Evolutionary conservation across 768 basidiomycete species (phyloP), one percentile per base, ranked within the genome.

Genomic region (Russula sp.): DNA sequence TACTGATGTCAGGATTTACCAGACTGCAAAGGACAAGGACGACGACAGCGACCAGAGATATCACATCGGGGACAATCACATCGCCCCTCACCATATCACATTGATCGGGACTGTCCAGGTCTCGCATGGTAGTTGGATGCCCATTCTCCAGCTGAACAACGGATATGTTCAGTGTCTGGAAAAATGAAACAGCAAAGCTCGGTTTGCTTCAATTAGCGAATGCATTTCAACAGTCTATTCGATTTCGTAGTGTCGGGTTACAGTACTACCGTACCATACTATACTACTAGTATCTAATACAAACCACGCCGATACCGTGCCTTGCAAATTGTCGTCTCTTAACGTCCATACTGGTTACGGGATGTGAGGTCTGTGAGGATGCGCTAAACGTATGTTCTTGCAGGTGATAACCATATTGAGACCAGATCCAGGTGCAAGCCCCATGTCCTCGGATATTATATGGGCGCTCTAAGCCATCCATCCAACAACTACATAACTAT

Each of bases 111-210:
- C 28, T 1, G 38, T 65, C 24, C 59, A 65, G 0, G 64, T 65
- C 9, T 65, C 64, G 5, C 59, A 56, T 56, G 64, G 64, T 6
- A 65, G 64, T 36, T 65, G 59, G 64, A 65, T 65, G 64, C 64
- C 64, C 1, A 61, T 65, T 56, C 59, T 65, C 40, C 64, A 61
- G 18, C 14, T 57, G 28, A 46, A 56, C 11, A n/a, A 36, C 32
- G 22, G 50, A 20, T 61, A 51, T 44, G 22, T 5, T 22, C 30
- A 7, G 11, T 32, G 4, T 14, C 9, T 28, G 50, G 20, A 3
- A 22, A n/a, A 6, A 16, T 46, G 44, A 46, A 18, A 34, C 36
- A 36, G 53, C 34, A 54, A 24, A 18, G n/a, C 34, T 48, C n/a
- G n/a, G 30, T 32, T 24, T 26, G 16, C 38, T 40, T 7, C 34